Evolutionary conservation across 306 rosid species (phyloP), one percentile per base, ranked within the genome.

Genomic region (Dalbergia cochinchinensis): DNA sequence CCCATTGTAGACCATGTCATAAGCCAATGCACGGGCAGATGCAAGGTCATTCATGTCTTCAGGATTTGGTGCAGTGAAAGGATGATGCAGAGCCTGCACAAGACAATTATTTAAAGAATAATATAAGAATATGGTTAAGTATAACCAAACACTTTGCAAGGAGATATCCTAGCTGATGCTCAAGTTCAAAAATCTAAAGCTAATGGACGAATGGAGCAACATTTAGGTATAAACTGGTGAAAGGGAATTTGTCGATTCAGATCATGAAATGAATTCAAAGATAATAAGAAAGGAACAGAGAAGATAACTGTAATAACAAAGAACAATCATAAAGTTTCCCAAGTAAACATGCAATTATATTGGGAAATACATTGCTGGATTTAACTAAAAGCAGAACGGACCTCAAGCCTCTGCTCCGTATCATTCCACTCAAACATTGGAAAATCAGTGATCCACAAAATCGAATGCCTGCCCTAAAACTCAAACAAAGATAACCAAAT

Each of bases 361-460:
- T 59, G 39, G 60, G 74, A 76, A 65, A 74, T 45, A 51, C 47
- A 65, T 44, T 39, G 61, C 15, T 48, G 48, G 76, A 65, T 58
- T 47, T 11, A 63, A 67, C 42, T 51, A 51, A 75, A 82, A 75
- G 65, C 48, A 58, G 78, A 83, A 85, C 86, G 13, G 61, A 95
- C 99, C 99, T 95, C 99, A 53, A 95, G 86, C 89, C 98, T 88
- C 80, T 90, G 92, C 86, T 95, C 99, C 33, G 72, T 47, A 54
- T 92, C 99, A 81, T 95, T 95, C 99, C 99, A 95, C 85, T 95
- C 98, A 44, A 95, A 95, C 99, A 95, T 92, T 12, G 99, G 99
- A 78, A 95, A 95, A 84, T 92, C 98, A 0, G 97, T 92, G 79
- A 95, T 89, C 99, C 99, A 95, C 70, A 95, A 80, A 88, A 95